Percentiles rank a stretch among this genome's conserved stretches.
These are phyloP conservation scores for Jacaranda copaia DNA, from an alignment of 257 asterid species.

Conservation along the genomic window DNA sequence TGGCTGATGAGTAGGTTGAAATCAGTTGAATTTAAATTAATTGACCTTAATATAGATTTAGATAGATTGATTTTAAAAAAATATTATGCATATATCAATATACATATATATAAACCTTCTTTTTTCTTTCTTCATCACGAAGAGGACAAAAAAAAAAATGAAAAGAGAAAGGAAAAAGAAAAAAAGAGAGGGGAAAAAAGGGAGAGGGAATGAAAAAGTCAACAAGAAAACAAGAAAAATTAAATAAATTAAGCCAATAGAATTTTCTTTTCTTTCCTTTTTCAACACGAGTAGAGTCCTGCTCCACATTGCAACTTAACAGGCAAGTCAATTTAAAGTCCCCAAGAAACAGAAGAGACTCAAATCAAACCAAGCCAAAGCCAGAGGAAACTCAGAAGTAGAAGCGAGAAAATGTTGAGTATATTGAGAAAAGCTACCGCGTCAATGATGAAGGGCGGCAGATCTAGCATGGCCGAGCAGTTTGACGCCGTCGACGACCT, in stretches of 20 bases:
- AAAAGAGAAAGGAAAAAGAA: no score
- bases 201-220: not conserved
- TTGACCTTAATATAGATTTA: no score
- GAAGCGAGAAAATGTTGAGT: constrained; percentile 32
- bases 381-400: not conserved
- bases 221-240: not conserved
- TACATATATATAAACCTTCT: no score
- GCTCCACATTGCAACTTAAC: not conserved
- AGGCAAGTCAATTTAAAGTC: not conserved
- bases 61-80: no score
- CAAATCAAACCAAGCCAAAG: not conserved
- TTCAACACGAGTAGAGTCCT: not conserved
- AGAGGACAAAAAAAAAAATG: no score
- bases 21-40: no score
- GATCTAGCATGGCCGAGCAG: constrained; percentile 36
- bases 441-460: constrained; percentile 27
- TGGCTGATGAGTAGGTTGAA: no score
- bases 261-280: not conserved
- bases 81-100: no score
- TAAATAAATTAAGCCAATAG: not conserved
- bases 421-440: constrained; percentile 31
- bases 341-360: not conserved
- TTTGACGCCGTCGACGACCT: constrained; percentile 36
- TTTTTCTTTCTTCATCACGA: no score
- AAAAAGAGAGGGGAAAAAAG: not conserved